phyloP scores from a whole-genome alignment of 441 rosid genomes.

The Melastoma candidum region DNA sequence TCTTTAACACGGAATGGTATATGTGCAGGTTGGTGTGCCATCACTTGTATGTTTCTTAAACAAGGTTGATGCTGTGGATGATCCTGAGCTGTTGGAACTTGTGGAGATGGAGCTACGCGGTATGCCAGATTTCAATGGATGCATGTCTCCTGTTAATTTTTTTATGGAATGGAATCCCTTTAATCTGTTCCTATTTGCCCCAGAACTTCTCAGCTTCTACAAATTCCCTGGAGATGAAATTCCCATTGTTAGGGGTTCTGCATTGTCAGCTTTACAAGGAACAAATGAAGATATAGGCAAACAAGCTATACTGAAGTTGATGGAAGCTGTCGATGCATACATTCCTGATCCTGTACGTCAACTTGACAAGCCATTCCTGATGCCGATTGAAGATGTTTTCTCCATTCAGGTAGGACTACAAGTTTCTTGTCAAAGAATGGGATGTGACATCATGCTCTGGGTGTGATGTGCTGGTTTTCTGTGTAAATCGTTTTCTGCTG shows the following conservation, averaged over 20 bases:
- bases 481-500: too few species aligned
- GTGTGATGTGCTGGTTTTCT: neutral
- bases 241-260: too few species aligned
- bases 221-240: too few species aligned
- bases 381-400: constrained; percentile 28
- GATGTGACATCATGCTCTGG: neutral
- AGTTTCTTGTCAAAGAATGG: neutral
- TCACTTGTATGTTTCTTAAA: constrained; percentile 23
- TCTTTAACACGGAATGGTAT: constrained; percentile 6
- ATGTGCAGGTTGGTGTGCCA: constrained; percentile 86
- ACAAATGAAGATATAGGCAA: constrained; percentile 77
- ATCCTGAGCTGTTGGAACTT: constrained; percentile 85
- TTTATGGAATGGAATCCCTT: constrained; percentile 4
- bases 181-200: constrained; percentile 13
- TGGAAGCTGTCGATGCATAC: constrained; percentile 96
- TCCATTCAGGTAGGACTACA: constrained; percentile 67
- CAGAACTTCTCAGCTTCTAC: constrained; percentile 23
- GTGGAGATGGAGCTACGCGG: constrained; percentile 99
- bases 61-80: constrained; percentile 24
- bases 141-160: neutral
- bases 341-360: constrained; percentile 95
- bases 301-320: constrained; percentile 80
- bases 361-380: constrained; percentile 93
- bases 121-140: constrained; percentile 19
- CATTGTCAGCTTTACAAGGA: too few species aligned